Conservation (phyloP, 2,329 filamentous ascomycete species). For the Chrysosporium keratinophilum region DNA sequence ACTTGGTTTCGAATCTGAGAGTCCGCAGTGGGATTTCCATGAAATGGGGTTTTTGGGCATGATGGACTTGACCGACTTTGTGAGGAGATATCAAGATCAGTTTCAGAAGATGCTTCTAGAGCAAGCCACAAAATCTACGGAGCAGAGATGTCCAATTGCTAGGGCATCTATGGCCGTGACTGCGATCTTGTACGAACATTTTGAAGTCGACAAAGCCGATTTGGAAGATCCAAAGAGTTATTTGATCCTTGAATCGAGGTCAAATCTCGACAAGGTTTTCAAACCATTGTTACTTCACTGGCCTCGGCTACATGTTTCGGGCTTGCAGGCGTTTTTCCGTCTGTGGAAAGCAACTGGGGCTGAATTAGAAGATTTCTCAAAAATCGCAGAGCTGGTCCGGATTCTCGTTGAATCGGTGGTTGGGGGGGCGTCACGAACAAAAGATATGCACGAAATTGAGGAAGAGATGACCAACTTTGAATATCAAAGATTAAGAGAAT, state of each 20-base stretch:
- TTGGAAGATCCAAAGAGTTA: constrained; percentile 68
- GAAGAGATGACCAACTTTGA: constrained; percentile 81
- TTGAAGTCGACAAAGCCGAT: constrained; percentile 79
- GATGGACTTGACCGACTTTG: constrained; percentile 95
- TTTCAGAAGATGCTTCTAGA: constrained; percentile 89
- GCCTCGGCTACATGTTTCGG: constrained; percentile 78
- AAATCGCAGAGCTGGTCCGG: constrained; percentile 80
- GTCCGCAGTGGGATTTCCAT: constrained; percentile 74
- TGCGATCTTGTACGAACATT: constrained; percentile 83
- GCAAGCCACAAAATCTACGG: constrained; percentile 61
- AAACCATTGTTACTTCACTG: constrained; percentile 82
- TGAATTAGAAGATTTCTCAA: constrained; percentile 76
- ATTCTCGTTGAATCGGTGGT: constrained; percentile 86
- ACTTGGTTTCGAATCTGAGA: constrained; percentile 84
- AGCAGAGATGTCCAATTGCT: constrained; percentile 75
- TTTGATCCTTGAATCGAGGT: constrained; percentile 59
- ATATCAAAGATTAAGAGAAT: constrained; percentile 61
- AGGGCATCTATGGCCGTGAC: constrained; percentile 79
- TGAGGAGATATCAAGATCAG: constrained; percentile 78
- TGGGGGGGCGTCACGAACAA: constrained; percentile 67
- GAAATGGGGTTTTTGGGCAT: constrained; percentile 80
- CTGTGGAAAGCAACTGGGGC: constrained; percentile 88
- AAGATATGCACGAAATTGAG: constrained; percentile 77
- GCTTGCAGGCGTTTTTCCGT: constrained; percentile 76
- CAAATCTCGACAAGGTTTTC: constrained; percentile 77